Percentiles rank a stretch among this genome's conserved stretches.
Evolutionary conservation across 2,329 filamentous ascomycete species (phyloP).

Genomic region (Venturia nashicola): DNA sequence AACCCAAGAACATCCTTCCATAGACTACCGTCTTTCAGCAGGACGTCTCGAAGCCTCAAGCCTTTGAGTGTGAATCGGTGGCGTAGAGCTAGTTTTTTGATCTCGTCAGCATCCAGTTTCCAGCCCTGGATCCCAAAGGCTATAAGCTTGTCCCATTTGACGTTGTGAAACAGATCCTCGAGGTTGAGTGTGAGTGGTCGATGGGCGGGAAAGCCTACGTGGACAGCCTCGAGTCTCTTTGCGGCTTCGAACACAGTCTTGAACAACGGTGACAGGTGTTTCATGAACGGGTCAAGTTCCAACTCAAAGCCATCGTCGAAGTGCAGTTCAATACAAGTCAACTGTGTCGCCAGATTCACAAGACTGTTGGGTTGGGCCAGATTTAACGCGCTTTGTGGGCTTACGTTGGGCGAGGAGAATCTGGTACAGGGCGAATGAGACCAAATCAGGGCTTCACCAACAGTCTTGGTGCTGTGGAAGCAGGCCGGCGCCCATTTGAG

Average conservation of each 20-base stretch:
- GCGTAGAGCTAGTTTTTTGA: conserved; percentile 43
- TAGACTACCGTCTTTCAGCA: conserved; percentile 44
- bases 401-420: conserved; percentile 52
- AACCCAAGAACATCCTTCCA: conserved; percentile 50
- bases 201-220: conserved; percentile 51
- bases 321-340: conserved; percentile 51
- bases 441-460: conserved; percentile 44
- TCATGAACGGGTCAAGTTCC: conserved; percentile 47
- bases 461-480: conserved; percentile 46
- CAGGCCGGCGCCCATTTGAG: conserved; percentile 52
- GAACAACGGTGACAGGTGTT: conserved; percentile 45
- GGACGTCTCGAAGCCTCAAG: conserved; percentile 47
- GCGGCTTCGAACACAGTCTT: conserved; percentile 45
- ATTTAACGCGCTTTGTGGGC: conserved; percentile 43
- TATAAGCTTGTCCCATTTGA: conserved; percentile 47
- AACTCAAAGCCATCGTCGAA: conserved; percentile 47
- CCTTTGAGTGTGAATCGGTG: conserved; percentile 46
- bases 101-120: conserved; percentile 47
- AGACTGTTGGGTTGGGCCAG: conserved; percentile 37
- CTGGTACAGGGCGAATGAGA: conserved; percentile 44
- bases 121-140: conserved; percentile 55
- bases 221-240: conserved; percentile 48
- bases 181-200: conserved; percentile 44
- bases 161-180: conserved; percentile 49
- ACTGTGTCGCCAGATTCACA: conserved; percentile 39